phyloP scores from a whole-genome alignment of 1,284 basidiomycete species.

The Ustilago sp. region DNA sequence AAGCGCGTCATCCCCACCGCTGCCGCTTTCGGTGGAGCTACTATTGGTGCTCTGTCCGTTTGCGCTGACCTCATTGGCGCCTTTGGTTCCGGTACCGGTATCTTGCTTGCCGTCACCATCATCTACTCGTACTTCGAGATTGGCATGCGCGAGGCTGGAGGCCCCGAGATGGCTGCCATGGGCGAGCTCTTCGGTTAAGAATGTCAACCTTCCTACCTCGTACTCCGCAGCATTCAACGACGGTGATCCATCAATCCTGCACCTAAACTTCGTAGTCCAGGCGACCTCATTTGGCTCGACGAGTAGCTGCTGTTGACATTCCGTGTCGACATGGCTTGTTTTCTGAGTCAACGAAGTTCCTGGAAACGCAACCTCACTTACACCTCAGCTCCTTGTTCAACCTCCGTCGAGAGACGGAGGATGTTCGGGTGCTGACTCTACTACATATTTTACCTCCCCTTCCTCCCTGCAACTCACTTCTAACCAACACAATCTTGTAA shows the following conservation, averaged over 20 bases:
- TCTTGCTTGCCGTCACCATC: slow-evolving; percentile 96
- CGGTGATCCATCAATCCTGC: slow-evolving; percentile 5
- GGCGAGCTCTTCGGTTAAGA: slow-evolving; percentile 69
- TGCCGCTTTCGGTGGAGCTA: slow-evolving; percentile 94
- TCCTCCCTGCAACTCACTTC: not conserved
- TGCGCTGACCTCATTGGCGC: slow-evolving; percentile 96
- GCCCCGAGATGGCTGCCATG: slow-evolving; percentile 71
- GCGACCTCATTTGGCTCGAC: not conserved
- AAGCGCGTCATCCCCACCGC: slow-evolving; percentile 98
- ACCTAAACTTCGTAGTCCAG: not conserved
- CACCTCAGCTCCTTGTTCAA: not conserved
- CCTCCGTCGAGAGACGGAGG: not conserved
- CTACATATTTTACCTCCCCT: not conserved
- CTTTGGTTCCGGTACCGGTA: slow-evolving; percentile 95
- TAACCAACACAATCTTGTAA: not conserved
- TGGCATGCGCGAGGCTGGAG: slow-evolving; percentile 72
- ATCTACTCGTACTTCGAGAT: slow-evolving; percentile 80
- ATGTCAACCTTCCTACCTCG: not conserved
- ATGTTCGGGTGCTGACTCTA: not conserved
- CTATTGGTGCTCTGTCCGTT: slow-evolving; percentile 92
- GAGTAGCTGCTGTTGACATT: not conserved
- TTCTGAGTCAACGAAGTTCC: not conserved
- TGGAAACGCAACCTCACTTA: not conserved
- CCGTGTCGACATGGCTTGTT: not conserved
- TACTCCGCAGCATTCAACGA: slow-evolving; percentile 12